These are phyloP conservation scores for Yamadazyma sp. DNA, from an alignment of 1,139 yeast species.

Conservation along the genomic window DNA sequence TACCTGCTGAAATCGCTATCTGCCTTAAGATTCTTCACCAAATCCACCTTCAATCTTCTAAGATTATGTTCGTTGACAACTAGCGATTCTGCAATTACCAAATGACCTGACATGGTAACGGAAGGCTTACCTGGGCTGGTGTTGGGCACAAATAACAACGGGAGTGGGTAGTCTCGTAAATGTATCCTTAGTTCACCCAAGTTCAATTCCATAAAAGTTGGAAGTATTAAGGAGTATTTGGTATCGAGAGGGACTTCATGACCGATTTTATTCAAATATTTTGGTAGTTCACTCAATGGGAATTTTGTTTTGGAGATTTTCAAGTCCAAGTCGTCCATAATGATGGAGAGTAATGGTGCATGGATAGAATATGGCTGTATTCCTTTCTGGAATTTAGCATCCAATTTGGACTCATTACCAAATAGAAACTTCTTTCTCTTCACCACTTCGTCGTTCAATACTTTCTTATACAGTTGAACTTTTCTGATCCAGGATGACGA, in stretches of 20 bases:
- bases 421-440: conserved; percentile 53
- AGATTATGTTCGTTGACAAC: conserved; percentile 44
- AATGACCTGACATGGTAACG: conserved; percentile 43
- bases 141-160: conserved; percentile 43
- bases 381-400: conserved; percentile 47
- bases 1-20: conserved; percentile 37
- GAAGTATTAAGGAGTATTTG: conserved; percentile 65
- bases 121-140: conserved; percentile 9
- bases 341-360: conserved; percentile 65
- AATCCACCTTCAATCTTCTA: conserved; percentile 61
- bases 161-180: conserved; percentile 69
- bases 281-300: conserved; percentile 50
- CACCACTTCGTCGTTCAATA: conserved; percentile 46
- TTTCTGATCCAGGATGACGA: conserved; percentile 49
- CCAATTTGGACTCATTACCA: conserved; percentile 43
- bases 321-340: conserved; percentile 59
- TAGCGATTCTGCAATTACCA: conserved; percentile 49
- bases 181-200: conserved; percentile 55
- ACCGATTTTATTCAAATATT: conserved; percentile 69
- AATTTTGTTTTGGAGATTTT: conserved; percentile 56
- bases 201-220: conserved; percentile 51
- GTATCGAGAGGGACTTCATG: conserved; percentile 80
- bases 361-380: conserved; percentile 57
- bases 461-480: conserved; percentile 44
- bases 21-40: conserved; percentile 31